Conservation (phyloP, 2,329 filamentous ascomycete species). For the Trichothecium sympodiale region DNA sequence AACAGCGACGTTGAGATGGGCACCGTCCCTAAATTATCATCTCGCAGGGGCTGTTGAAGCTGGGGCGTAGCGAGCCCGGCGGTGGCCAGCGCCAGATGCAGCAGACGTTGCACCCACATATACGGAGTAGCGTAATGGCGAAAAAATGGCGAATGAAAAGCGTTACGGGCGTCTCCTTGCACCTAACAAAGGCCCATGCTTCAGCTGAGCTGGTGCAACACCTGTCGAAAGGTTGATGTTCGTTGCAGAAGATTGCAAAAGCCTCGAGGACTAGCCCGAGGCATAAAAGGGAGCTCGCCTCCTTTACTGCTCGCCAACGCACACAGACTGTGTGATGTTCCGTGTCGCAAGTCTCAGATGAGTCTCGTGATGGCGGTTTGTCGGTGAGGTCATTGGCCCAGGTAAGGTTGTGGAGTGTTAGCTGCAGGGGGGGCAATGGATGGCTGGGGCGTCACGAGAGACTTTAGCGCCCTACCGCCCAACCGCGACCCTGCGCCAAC, state of each 20-base stretch:
- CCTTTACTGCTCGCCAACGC: too few species aligned
- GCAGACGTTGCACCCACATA: not conserved
- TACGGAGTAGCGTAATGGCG: not conserved
- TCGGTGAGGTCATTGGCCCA: constrained; percentile 3
- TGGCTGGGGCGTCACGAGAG: too few species aligned
- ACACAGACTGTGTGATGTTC: too few species aligned
- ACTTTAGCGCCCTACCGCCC: too few species aligned
- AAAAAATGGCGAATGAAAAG: not conserved
- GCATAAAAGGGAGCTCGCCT: too few species aligned
- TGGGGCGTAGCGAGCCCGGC: not conserved
- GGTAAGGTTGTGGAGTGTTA: not conserved
- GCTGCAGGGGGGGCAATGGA: not conserved
- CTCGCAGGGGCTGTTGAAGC: constrained; percentile 6
- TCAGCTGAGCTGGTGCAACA: not conserved
- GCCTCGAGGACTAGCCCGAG: too few species aligned
- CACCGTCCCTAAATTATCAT: constrained; percentile 4
- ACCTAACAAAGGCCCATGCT: too few species aligned
- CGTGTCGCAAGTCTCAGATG: too few species aligned
- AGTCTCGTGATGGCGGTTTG: not conserved
- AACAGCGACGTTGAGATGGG: constrained; percentile 56
- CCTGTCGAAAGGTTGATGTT: not conserved
- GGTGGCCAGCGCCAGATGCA: constrained; percentile 1
- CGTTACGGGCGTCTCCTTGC: too few species aligned
- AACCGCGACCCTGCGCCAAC: too few species aligned
- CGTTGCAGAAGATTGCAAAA: too few species aligned